Evolutionary conservation across 306 rosid genomes (phyloP).

Genomic region (Datisca glomerata): DNA sequence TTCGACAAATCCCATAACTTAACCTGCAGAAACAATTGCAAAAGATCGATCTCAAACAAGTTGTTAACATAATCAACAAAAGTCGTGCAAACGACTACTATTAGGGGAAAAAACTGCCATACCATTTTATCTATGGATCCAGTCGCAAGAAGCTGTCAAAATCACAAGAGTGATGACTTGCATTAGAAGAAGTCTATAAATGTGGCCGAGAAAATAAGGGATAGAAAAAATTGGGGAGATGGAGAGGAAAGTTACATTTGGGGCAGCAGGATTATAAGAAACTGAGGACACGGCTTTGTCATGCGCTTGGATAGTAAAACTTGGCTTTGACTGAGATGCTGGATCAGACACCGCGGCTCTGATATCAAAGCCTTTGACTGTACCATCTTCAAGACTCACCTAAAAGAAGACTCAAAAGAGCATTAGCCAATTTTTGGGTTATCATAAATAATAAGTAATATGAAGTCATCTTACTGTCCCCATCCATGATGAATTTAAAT

Average conservation of each 20-base stretch:
- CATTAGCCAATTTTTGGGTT: not conserved
- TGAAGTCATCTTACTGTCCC: not conserved
- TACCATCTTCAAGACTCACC: slow-evolving; percentile 95
- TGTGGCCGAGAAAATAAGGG: not conserved
- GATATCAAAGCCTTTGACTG: slow-evolving; percentile 70
- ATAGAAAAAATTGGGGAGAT: slow-evolving; percentile 1
- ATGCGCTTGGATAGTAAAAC: slow-evolving; percentile 85
- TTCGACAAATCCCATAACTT: slow-evolving; percentile 95
- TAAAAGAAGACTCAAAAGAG: slow-evolving; percentile 16
- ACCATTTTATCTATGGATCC: slow-evolving; percentile 87
- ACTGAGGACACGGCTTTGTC: slow-evolving; percentile 66
- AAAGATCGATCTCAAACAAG: too few relatives aligned
- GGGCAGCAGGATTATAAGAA: slow-evolving; percentile 51
- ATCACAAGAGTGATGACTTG: slow-evolving; percentile 11
- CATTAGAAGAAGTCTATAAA: slow-evolving; percentile 6
- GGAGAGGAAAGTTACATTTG: slow-evolving; percentile 41
- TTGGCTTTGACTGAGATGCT: slow-evolving; percentile 35
- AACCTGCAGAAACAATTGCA: slow-evolving; percentile 34
- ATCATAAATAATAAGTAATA: not conserved
- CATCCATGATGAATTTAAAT: too few relatives aligned
- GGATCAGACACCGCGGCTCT: slow-evolving; percentile 47
- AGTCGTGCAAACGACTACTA: too few relatives aligned
- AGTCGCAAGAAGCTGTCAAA: slow-evolving; percentile 74
- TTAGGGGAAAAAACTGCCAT: too few relatives aligned
- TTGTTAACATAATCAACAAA: too few relatives aligned